Evolutionary conservation across 2,329 filamentous ascomycete genomes (phyloP).

Genomic region (Curvularia lunata): DNA sequence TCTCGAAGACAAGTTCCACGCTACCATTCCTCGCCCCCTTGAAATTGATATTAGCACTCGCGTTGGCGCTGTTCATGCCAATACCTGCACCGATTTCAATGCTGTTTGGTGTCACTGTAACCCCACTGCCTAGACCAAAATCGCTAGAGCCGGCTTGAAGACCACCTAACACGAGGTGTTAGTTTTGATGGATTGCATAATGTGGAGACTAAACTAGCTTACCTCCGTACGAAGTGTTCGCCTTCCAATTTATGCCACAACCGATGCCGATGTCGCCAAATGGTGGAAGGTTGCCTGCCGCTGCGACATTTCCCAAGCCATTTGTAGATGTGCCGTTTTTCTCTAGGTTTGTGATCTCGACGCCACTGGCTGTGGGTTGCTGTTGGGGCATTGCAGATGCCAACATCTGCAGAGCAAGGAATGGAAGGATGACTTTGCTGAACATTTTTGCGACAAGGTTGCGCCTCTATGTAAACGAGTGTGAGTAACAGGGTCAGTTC

Average conservation of each 20-base stretch:
- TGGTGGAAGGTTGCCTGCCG: slow-evolving; percentile 12
- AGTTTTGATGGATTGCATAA: background rate
- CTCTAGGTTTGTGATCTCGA: slow-evolving; percentile 10
- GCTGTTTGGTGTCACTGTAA: slow-evolving; percentile 12
- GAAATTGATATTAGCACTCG: slow-evolving; percentile 16
- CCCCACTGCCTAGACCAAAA: slow-evolving; percentile 18
- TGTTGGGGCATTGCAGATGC: slow-evolving; percentile 10
- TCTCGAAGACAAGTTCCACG: slow-evolving; percentile 14
- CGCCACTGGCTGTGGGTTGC: background rate
- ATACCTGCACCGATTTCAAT: slow-evolving; percentile 13
- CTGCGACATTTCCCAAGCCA: slow-evolving; percentile 17
- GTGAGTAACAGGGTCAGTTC: background rate
- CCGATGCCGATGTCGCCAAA: slow-evolving; percentile 21
- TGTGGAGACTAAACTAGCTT: background rate
- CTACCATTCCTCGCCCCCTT: slow-evolving; percentile 13
- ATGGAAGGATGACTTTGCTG: background rate
- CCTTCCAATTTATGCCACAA: slow-evolving; percentile 20
- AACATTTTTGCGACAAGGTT: slow-evolving; percentile 6
- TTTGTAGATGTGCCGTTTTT: slow-evolving; percentile 17
- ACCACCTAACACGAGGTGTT: slow-evolving; percentile 10
- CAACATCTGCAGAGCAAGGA: slow-evolving; percentile 11
- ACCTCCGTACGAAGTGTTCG: slow-evolving; percentile 17
- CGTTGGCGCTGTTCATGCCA: slow-evolving; percentile 16
- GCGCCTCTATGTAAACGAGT: background rate
- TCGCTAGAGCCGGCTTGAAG: slow-evolving; percentile 18